These are phyloP conservation scores for Sanghuangporus sanghuang DNA, from an alignment of 1,284 basidiomycete species.

Conservation along the genomic window DNA sequence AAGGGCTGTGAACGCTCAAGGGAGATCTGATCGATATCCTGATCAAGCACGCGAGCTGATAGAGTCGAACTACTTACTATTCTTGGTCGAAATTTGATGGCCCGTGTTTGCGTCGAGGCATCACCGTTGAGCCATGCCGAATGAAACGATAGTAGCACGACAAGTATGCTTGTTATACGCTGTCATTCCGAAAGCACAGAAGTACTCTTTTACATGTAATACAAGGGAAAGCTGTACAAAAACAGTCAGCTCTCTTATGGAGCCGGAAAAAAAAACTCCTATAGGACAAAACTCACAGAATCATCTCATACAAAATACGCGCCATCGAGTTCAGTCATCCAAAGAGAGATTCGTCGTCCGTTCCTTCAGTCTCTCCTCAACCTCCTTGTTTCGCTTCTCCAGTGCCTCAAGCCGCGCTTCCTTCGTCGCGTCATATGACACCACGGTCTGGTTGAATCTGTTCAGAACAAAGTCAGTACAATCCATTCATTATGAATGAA, in stretches of 20 bases:
- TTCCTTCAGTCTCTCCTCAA: conserved; percentile 45
- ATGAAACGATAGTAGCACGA: neutral
- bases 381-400: conserved; percentile 47
- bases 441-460: conserved; percentile 78
- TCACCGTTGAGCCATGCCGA: neutral
- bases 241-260: neutral
- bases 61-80: neutral
- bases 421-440: conserved; percentile 80
- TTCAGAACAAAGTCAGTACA: neutral
- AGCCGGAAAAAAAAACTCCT: neutral
- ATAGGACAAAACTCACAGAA: neutral
- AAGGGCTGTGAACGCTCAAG: too few species aligned
- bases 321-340: neutral
- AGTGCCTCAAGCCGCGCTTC: conserved; percentile 75
- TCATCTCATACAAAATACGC: neutral
- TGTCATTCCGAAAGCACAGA: neutral
- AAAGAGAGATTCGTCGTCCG: conserved; percentile 2
- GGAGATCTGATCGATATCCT: neutral
- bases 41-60: neutral
- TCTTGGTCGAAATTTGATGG: neutral
- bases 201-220: neutral
- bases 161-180: neutral
- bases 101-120: neutral
- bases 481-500: too few species aligned
- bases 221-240: neutral